Percentiles rank a stretch among this genome's conserved stretches.
phyloP scores from a whole-genome alignment of 441 rosid species.

The Sinapis alba region DNA sequence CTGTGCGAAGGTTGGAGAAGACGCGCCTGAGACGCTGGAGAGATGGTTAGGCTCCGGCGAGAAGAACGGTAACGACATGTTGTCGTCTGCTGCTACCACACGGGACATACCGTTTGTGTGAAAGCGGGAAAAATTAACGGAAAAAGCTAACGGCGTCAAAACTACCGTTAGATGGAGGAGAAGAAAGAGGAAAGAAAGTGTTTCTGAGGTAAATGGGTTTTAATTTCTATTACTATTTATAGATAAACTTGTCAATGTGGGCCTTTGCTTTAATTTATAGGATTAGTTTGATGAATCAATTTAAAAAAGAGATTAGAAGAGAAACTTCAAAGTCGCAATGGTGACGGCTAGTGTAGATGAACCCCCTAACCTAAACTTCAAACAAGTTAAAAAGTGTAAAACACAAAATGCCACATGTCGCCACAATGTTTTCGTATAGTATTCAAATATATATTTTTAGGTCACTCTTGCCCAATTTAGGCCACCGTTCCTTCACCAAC shows the following conservation, averaged over 20 bases:
- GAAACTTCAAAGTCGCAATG: conserved; percentile 14
- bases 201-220: background rate
- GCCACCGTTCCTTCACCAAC: conserved; percentile 39
- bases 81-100: conserved; percentile 50
- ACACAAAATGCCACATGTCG: conserved; percentile 35
- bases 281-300: background rate
- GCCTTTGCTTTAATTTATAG: background rate
- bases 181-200: background rate
- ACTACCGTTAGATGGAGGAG: conserved; percentile 14
- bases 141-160: conserved; percentile 20
- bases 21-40: conserved; percentile 7
- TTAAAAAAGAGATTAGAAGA: background rate
- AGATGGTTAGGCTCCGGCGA: conserved; percentile 25
- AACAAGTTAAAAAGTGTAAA: conserved; percentile 23
- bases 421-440: conserved; percentile 21
- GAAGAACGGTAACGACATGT: conserved; percentile 36
- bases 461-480: conserved; percentile 32
- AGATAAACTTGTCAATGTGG: conserved; percentile 24
- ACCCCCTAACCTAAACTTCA: conserved; percentile 39
- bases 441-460: conserved; percentile 26
- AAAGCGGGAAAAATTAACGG: conserved; percentile 38
- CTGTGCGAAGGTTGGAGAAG: conserved; percentile 69
- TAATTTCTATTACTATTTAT: conserved; percentile 31
- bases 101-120: conserved; percentile 52
- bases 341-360: conserved; percentile 36